Conservation (phyloP, 495 filamentous ascomycete genomes). For the Podospora anserina region DNA sequence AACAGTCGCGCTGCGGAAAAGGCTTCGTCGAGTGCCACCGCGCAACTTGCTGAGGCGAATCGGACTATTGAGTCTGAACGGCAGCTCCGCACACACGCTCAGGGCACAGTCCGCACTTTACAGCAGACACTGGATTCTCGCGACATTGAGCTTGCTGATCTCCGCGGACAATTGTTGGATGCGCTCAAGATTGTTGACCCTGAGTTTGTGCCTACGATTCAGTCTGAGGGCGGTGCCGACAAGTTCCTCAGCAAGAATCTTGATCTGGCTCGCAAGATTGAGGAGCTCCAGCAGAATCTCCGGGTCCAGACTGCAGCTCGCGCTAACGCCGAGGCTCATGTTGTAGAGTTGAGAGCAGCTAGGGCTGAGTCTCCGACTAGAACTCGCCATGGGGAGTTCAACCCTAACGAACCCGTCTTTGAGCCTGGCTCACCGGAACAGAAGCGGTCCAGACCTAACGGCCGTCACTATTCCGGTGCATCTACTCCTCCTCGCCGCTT, state of each 20-base stretch:
- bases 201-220: conserved; percentile 48
- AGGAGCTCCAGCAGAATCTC: conserved; percentile 80
- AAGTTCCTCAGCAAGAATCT: conserved; percentile 59
- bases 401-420: conserved; percentile 73
- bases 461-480: conserved; percentile 66
- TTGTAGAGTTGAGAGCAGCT: conserved; percentile 76
- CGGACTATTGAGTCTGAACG: conserved; percentile 86
- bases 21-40: conserved; percentile 72
- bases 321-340: conserved; percentile 74
- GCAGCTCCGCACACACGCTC: conserved; percentile 80
- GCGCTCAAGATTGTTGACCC: conserved; percentile 86
- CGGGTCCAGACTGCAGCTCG: conserved; percentile 83
- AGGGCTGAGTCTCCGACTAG: conserved; percentile 68
- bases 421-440: conserved; percentile 71
- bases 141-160: conserved; percentile 73
- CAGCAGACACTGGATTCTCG: conserved; percentile 72
- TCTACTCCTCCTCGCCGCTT: conserved; percentile 73
- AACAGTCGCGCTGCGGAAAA: conserved; percentile 89
- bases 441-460: conserved; percentile 68
- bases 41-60: conserved; percentile 85
- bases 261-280: conserved; percentile 83
- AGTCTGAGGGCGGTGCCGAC: conserved; percentile 48
- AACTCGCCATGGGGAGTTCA: conserved; percentile 76
- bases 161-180: conserved; percentile 73
- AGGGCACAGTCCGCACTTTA: conserved; percentile 77